Conservation (phyloP, 108 stramenopile species). For the Skeletonema tropicum region DNA sequence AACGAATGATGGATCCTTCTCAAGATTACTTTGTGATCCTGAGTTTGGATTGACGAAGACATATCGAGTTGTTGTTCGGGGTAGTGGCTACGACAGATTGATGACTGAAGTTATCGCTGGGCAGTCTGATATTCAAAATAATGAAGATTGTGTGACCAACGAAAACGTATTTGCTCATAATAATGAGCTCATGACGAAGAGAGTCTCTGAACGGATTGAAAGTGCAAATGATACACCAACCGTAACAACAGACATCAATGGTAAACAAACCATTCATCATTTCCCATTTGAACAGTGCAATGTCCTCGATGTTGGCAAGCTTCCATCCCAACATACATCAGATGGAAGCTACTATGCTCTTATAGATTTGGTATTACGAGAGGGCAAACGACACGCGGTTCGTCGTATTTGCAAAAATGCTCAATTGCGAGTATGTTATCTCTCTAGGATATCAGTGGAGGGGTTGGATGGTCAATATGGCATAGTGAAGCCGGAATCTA, state of each 20-base stretch:
- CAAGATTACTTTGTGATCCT: conserved; percentile 37
- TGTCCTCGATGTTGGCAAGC: conserved; percentile 34
- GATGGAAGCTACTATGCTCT: conserved; percentile 33
- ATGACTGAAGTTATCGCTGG: background rate
- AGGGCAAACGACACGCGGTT: conserved; percentile 40
- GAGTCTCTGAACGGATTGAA: conserved; percentile 23
- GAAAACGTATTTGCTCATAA: background rate
- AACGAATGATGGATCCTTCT: conserved; percentile 72
- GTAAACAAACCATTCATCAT: conserved; percentile 6
- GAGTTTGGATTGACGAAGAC: conserved; percentile 39
- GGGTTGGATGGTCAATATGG: conserved; percentile 4
- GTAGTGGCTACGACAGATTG: conserved; percentile 17
- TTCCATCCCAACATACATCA: conserved; percentile 24
- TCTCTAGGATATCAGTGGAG: conserved; percentile 41
- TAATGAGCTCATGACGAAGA: background rate
- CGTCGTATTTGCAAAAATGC: conserved; percentile 35
- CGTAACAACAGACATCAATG: background rate
- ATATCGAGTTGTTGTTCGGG: conserved; percentile 30
- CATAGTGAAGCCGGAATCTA: too few species aligned
- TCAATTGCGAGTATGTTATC: conserved; percentile 25
- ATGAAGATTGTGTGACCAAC: background rate
- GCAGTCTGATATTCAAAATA: background rate
- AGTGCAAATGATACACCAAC: conserved; percentile 9
- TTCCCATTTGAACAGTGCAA: conserved; percentile 22
- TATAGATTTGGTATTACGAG: conserved; percentile 21